Base-by-base conservation (phyloP, 805 yeast genomes). In the Candida ovalis region DNA sequence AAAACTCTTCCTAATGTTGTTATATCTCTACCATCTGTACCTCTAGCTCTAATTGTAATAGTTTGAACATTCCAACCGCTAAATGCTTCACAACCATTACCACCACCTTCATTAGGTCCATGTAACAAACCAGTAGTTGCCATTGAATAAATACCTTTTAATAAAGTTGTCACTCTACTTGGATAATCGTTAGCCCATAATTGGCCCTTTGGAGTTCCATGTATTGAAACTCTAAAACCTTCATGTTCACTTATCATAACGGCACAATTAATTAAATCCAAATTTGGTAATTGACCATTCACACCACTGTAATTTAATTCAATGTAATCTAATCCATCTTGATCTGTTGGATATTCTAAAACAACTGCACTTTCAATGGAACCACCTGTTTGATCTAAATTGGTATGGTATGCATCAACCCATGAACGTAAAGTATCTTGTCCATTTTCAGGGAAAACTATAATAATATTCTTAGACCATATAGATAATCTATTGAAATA, bases 31-130 rank as follows among this genome's bases (percentile, higher is more conserved):
- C 88, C 88, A 7, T 56, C 61, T 1, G 58, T 57, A 2, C 67
- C 70, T 1, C 66, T 69, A 0, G 96, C 98, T 47, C 78, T 77
- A 30, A 94, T 61, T 0, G 97, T 88, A 19, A 94, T 65, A 0
- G 98, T 85, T 66, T 92, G 98, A 49, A 94, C 86, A 63, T 95
- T 85, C 96, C 96, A 94, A 4, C 98, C 97, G 45, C 94, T 84
- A 62, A 92, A 94, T 13, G 92, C 89, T 62, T 92, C 97, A 57
- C 90, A 82, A n/a, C 94, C 88, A 37, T 82, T 75, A 32, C 64
- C 63, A 17, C 64, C 64, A 18, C 58, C 62, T 18, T 45, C 24
- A 23, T 52, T 45, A 9, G 43, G 51, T 2, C 50, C 55, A 3
- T 55, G 53, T 10, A 59, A 23, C 7, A 87, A 64, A 1, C 98